Evolutionary conservation across 139 green algal species (phyloP).

Genomic region (Chlamydomonas sp.): DNA sequence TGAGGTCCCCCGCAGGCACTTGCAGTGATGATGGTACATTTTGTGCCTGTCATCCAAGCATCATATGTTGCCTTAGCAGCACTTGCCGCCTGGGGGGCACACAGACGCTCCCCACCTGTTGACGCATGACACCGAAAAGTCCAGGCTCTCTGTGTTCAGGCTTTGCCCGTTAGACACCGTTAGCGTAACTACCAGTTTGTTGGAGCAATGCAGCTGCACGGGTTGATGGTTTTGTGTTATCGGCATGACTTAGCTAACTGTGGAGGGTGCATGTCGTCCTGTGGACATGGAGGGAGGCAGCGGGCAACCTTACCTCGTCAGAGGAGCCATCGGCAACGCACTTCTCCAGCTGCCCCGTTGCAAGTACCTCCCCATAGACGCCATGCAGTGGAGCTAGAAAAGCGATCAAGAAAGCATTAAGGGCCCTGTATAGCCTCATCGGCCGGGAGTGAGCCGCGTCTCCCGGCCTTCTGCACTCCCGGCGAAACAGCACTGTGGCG

Average conservation of each 20-base stretch:
- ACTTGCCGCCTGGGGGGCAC: too few relatives aligned
- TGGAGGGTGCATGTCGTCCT: not conserved
- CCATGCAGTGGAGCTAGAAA: too few relatives aligned
- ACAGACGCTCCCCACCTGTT: conserved; percentile 52
- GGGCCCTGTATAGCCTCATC: too few relatives aligned
- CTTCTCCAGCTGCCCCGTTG: conserved; percentile 57
- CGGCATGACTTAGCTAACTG: too few relatives aligned
- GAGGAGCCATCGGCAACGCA: conserved; percentile 64
- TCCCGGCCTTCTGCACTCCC: too few relatives aligned
- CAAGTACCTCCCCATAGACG: conserved; percentile 46
- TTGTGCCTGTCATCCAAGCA: too few relatives aligned
- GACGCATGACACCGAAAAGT: conserved; percentile 73
- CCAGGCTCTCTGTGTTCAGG: conserved; percentile 63
- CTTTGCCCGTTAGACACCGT: conserved; percentile 57
- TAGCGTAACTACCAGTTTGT: conserved; percentile 80
- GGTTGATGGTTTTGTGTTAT: not conserved
- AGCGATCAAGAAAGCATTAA: too few relatives aligned
- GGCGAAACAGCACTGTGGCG: too few relatives aligned
- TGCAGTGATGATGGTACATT: too few relatives aligned
- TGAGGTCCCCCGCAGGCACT: too few relatives aligned
- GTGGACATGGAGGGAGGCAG: not conserved
- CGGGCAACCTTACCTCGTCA: not conserved
- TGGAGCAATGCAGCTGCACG: conserved; percentile 45
- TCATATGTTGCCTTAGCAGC: too few relatives aligned
- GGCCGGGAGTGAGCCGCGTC: too few relatives aligned